Percentiles rank a stretch among this genome's conserved stretches.
These are phyloP conservation scores for Pseudocercospora ulei DNA, from an alignment of 2,329 filamentous ascomycete species.

Conservation along the genomic window DNA sequence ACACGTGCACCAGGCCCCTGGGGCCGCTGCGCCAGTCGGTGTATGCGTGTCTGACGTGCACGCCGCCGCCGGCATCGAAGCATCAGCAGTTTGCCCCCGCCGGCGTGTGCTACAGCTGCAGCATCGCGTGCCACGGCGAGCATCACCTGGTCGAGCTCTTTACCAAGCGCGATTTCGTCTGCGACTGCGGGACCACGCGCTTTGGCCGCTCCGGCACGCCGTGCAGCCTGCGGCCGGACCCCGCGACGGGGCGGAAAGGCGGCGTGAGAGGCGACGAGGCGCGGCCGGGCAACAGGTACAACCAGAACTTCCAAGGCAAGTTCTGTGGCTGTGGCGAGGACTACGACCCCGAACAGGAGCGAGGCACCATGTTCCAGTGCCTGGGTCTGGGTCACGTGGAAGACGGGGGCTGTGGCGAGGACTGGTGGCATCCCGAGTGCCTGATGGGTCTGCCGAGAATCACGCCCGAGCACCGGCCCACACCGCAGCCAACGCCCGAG, in stretches of 20 bases:
- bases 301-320: conserved; percentile 85
- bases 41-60: conserved; percentile 90
- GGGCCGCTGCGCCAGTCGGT: conserved; percentile 78
- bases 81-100: conserved; percentile 60
- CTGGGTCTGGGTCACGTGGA: conserved; percentile 70
- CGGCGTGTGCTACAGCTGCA: conserved; percentile 92
- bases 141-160: conserved; percentile 94
- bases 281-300: conserved; percentile 70
- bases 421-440: conserved; percentile 96
- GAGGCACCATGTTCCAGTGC: conserved; percentile 97
- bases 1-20: conserved; percentile 82
- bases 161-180: conserved; percentile 87
- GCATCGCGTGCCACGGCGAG: conserved; percentile 91
- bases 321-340: conserved; percentile 86
- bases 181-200: conserved; percentile 86
- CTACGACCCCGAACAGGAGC: conserved; percentile 81
- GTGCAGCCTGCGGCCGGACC: conserved; percentile 65
- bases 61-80: conserved; percentile 58
- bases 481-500: conserved; percentile 13
- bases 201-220: conserved; percentile 55
- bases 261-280: conserved; percentile 66
- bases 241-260: conserved; percentile 64
- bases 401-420: conserved; percentile 83
- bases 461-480: conserved; percentile 46
- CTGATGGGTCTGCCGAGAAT: conserved; percentile 68